A percentile compares a stretch with the other conserved stretches of the same genome.
These are phyloP conservation scores for Penicillium maclennaniae DNA, from an alignment of 495 filamentous ascomycete species.

Conservation along the genomic window DNA sequence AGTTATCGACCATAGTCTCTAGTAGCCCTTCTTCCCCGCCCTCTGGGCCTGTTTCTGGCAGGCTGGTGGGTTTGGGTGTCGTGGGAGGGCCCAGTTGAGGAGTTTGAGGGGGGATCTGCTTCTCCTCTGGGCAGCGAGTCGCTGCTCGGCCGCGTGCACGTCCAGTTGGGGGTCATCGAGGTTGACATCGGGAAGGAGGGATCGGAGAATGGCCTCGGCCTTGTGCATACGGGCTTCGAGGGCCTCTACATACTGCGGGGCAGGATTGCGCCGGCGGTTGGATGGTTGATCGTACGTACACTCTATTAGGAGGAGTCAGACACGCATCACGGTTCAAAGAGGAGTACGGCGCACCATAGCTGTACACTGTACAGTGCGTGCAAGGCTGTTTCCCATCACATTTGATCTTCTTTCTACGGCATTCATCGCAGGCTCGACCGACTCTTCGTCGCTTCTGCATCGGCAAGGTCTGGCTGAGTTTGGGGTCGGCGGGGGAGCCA, in stretches of 20 bases:
- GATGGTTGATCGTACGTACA: slow-evolving; percentile 98
- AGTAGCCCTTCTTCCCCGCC: slow-evolving; percentile 69
- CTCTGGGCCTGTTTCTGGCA: slow-evolving; percentile 22
- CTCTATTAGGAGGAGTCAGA: slow-evolving; percentile 55
- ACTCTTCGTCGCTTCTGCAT: slow-evolving; percentile 87
- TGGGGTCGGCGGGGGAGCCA: slow-evolving; percentile 24
- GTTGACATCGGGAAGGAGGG: slow-evolving; percentile 81
- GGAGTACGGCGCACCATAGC: slow-evolving; percentile 70
- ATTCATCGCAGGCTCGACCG: slow-evolving; percentile 93
- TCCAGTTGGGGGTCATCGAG: slow-evolving; percentile 80
- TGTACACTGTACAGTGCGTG: slow-evolving; percentile 96
- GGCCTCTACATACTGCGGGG: slow-evolving; percentile 91
- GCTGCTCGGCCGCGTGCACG: slow-evolving; percentile 54
- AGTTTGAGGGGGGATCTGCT: slow-evolving; percentile 8
- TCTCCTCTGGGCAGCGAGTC: slow-evolving; percentile 29
- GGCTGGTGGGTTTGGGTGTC: slow-evolving; percentile 1
- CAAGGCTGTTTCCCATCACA: slow-evolving; percentile 98
- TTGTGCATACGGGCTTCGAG: slow-evolving; percentile 80
- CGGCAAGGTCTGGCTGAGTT: slow-evolving; percentile 42
- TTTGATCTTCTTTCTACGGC: slow-evolving; percentile 96
- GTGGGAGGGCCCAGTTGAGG: slow-evolving; percentile 1
- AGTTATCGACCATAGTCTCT: slow-evolving; percentile 91
- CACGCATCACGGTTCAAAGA: slow-evolving; percentile 10
- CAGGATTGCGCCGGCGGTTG: slow-evolving; percentile 89
- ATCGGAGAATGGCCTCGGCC: slow-evolving; percentile 73